A percentile compares a stretch with the other conserved stretches of the same genome.
Evolutionary conservation across 805 yeast species (phyloP).

Genomic region (Spathaspora arborariae): DNA sequence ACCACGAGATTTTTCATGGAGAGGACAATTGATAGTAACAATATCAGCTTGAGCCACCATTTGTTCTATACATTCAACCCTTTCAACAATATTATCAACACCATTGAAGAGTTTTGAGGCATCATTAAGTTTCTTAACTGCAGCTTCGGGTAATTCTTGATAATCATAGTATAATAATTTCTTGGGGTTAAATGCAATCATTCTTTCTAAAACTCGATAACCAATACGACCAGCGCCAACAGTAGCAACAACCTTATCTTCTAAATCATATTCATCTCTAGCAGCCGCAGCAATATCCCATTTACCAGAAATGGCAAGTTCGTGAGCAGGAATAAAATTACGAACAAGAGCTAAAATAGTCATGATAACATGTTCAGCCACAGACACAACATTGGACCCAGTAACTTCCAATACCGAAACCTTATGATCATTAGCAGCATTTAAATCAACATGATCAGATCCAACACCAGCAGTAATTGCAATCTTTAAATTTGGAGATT

Average conservation of each 20-base stretch:
- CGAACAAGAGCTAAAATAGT: slow-evolving; percentile 67
- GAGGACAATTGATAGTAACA: slow-evolving; percentile 74
- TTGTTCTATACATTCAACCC: slow-evolving; percentile 59
- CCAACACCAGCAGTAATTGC: slow-evolving; percentile 83
- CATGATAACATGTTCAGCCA: slow-evolving; percentile 78
- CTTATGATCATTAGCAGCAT: slow-evolving; percentile 59
- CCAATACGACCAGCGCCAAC: slow-evolving; percentile 85
- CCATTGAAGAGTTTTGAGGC: slow-evolving; percentile 41
- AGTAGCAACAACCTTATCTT: slow-evolving; percentile 73
- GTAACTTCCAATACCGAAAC: slow-evolving; percentile 77
- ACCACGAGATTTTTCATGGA: slow-evolving; percentile 67
- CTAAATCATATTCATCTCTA: slow-evolving; percentile 69
- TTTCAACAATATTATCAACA: slow-evolving; percentile 51
- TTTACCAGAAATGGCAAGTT: slow-evolving; percentile 53
- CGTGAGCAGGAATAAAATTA: slow-evolving; percentile 77
- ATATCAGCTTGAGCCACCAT: slow-evolving; percentile 65
- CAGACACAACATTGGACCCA: slow-evolving; percentile 76
- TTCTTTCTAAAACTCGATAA: slow-evolving; percentile 66
- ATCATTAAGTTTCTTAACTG: slow-evolving; percentile 35
- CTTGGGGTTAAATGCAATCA: slow-evolving; percentile 70
- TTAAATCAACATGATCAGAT: slow-evolving; percentile 73
- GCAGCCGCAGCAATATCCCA: slow-evolving; percentile 82
- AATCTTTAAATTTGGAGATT: slow-evolving; percentile 68
- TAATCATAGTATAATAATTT: slow-evolving; percentile 73
- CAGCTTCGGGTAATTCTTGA: slow-evolving; percentile 58